phyloP scores from a whole-genome alignment of 2,329 filamentous ascomycete genomes.

The Cytospora piceicola region DNA sequence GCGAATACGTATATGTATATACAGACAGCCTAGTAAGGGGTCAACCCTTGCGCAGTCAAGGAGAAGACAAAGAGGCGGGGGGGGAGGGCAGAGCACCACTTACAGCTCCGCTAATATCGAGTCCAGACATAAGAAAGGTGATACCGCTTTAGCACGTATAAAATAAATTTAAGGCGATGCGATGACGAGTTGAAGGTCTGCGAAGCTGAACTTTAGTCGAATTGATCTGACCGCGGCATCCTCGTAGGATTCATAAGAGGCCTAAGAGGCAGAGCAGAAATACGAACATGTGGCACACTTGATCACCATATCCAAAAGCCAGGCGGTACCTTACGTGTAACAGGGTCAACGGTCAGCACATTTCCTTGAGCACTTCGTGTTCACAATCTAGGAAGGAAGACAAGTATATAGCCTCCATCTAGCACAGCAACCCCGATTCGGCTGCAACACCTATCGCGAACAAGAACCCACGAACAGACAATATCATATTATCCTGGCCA shows the following conservation, averaged over 20 bases:
- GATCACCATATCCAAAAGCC: not conserved
- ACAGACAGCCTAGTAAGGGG: too few relatives aligned
- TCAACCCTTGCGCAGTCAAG: too few relatives aligned
- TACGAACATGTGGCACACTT: not conserved
- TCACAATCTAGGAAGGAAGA: not conserved
- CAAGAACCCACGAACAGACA: not conserved
- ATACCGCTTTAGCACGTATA: not conserved
- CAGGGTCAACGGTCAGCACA: too few relatives aligned
- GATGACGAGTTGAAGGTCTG: not conserved
- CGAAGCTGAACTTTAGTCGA: not conserved
- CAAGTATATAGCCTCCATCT: not conserved
- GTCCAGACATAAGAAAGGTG: not conserved
- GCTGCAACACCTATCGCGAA: not conserved
- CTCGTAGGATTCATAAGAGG: too few relatives aligned
- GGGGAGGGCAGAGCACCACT: too few relatives aligned
- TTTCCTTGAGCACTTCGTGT: not conserved
- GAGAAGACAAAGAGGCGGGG: too few relatives aligned
- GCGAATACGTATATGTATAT: too few relatives aligned
- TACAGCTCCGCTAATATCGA: not conserved
- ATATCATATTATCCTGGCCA: constrained; percentile 6
- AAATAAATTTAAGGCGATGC: not conserved
- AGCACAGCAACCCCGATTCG: too few relatives aligned
- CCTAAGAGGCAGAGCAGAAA: too few relatives aligned
- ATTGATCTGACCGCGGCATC: not conserved
- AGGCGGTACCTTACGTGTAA: not conserved